Conservation (phyloP, 805 yeast genomes). For the Pichia deserticola region DNA sequence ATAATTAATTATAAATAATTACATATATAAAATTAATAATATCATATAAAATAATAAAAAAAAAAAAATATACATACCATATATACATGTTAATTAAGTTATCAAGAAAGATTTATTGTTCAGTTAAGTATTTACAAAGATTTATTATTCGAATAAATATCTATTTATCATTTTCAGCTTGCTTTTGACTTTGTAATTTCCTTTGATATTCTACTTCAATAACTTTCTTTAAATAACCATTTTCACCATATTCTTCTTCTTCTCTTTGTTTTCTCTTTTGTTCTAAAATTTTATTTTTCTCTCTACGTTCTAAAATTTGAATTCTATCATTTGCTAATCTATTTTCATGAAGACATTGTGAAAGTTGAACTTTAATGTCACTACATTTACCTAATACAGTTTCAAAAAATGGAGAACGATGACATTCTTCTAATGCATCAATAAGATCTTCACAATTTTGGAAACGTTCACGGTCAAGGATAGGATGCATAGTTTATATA, state of each 20-base stretch:
- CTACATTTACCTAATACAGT: constrained; percentile 81
- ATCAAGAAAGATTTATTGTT: too few relatives aligned
- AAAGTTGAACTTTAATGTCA: constrained; percentile 69
- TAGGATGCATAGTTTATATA: constrained; percentile 19
- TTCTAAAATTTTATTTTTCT: constrained; percentile 47
- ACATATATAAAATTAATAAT: too few relatives aligned
- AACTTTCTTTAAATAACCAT: constrained; percentile 58
- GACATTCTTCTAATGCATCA: constrained; percentile 86
- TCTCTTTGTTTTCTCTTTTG: constrained; percentile 52
- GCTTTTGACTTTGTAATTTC: constrained; percentile 4
- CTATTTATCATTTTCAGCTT: not conserved
- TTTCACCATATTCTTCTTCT: constrained; percentile 78
- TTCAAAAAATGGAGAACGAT: constrained; percentile 55
- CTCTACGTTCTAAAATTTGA: constrained; percentile 44
- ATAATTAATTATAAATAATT: too few relatives aligned
- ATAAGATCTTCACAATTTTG: constrained; percentile 72
- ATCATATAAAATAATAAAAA: too few relatives aligned
- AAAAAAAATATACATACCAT: too few relatives aligned
- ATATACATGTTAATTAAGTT: too few relatives aligned
- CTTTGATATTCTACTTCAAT: constrained; percentile 43
- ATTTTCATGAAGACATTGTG: constrained; percentile 73
- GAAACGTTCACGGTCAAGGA: constrained; percentile 19
- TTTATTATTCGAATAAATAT: too few relatives aligned
- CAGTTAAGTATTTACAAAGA: too few relatives aligned
- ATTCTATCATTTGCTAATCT: constrained; percentile 57